Evolutionary conservation across 2,329 filamentous ascomycete species (phyloP).

Genomic region (Claviceps humidiphila): DNA sequence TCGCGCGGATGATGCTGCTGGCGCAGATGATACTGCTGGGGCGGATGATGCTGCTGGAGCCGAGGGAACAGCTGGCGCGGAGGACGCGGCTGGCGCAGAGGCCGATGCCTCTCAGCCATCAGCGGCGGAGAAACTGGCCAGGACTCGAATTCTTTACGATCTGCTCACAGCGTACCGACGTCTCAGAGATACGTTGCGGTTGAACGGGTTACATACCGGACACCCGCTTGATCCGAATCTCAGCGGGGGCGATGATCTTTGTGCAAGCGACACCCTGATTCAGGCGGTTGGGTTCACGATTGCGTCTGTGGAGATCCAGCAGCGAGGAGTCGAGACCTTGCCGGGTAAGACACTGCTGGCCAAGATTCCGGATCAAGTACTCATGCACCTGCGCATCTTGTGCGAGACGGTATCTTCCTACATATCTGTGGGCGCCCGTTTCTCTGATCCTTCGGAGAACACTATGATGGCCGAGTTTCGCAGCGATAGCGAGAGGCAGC

Average conservation of each 20-base stretch:
- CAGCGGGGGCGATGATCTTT: conserved; percentile 30
- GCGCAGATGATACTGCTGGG: too few relatives aligned
- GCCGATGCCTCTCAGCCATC: conserved; percentile 5
- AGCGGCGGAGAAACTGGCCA: neutral
- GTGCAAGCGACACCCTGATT: conserved; percentile 45
- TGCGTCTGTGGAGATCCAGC: conserved; percentile 78
- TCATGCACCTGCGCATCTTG: conserved; percentile 79
- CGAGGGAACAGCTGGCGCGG: too few relatives aligned
- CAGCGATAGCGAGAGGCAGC: conserved; percentile 55
- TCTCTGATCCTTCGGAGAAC: conserved; percentile 40
- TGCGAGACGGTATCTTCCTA: conserved; percentile 83
- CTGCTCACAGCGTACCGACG: conserved; percentile 48
- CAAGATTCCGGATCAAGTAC: conserved; percentile 67
- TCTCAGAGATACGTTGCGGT: conserved; percentile 42
- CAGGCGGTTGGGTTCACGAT: conserved; percentile 71
- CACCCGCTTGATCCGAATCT: conserved; percentile 19
- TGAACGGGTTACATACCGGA: conserved; percentile 36
- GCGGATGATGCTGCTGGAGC: too few relatives aligned
- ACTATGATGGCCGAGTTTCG: conserved; percentile 53
- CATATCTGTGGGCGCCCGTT: conserved; percentile 60
- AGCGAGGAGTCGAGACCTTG: conserved; percentile 68
- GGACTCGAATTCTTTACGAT: conserved; percentile 30
- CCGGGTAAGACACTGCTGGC: conserved; percentile 65
- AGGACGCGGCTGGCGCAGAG: neutral
- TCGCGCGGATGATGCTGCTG: too few relatives aligned